These are phyloP conservation scores for Entomortierella beljakovae DNA, from an alignment of 192 early-diverging fungal species.

Conservation along the genomic window DNA sequence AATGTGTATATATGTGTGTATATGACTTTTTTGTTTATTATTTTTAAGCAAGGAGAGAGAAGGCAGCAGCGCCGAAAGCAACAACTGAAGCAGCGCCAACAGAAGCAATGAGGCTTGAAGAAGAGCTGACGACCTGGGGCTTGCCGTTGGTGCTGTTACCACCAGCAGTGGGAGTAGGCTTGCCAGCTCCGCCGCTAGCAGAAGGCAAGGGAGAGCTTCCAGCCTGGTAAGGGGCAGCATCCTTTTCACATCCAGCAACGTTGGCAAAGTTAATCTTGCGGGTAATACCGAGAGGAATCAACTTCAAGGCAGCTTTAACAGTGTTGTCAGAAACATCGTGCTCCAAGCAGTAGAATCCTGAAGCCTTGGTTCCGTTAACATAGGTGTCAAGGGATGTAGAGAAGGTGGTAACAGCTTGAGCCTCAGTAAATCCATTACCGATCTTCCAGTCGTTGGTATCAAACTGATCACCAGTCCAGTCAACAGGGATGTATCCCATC, in stretches of 20 bases:
- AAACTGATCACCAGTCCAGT: slow-evolving; percentile 53
- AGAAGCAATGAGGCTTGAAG: not conserved
- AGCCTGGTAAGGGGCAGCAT: slow-evolving; percentile 56
- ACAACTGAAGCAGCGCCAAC: slow-evolving; percentile 14
- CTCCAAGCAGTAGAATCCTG: slow-evolving; percentile 61
- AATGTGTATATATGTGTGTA: no score
- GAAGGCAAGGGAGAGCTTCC: slow-evolving; percentile 36
- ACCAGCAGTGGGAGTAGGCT: not conserved
- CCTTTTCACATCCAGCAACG: slow-evolving; percentile 46
- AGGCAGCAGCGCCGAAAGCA: slow-evolving; percentile 18
- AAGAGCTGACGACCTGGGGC: slow-evolving; percentile 13
- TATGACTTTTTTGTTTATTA: not conserved
- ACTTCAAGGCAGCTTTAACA: slow-evolving; percentile 58
- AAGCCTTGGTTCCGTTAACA: slow-evolving; percentile 33
- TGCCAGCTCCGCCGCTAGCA: not conserved
- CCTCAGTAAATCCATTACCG: slow-evolving; percentile 33
- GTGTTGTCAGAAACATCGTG: slow-evolving; percentile 58
- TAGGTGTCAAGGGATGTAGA: slow-evolving; percentile 31
- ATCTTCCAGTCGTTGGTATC: slow-evolving; percentile 61
- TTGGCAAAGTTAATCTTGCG: slow-evolving; percentile 44
- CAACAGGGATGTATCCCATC: slow-evolving; percentile 61
- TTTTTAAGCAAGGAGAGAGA: slow-evolving; percentile 27
- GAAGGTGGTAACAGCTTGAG: slow-evolving; percentile 34
- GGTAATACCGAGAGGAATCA: slow-evolving; percentile 44
- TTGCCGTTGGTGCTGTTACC: no score